Evolutionary conservation across 306 rosid genomes (phyloP), one percentile per base, ranked within the genome.

Genomic region (Sindora glabra): DNA sequence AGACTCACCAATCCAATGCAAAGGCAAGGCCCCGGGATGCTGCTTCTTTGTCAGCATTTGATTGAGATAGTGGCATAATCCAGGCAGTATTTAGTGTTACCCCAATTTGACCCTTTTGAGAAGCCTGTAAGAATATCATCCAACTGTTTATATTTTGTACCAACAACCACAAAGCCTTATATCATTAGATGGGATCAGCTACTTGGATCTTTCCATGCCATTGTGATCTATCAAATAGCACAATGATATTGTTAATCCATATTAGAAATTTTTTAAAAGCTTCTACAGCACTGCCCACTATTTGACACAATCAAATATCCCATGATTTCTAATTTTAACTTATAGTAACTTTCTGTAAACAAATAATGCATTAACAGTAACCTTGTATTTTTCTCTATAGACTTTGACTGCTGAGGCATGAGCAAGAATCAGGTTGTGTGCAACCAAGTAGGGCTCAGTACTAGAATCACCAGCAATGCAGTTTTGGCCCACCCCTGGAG

Each of bases 91-190:
- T 69, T 39, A 81, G 66, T 60, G 83, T 50, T 59, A 82, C 69
- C 23, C 94, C 94, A 32, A 86, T 70, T 42, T 75, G 64, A 52
- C 89, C 94, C 73, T 79, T 79, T 59, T 80, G 89, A 38, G 77
- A 36, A 36, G 25, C 36, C 89, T 83, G 33, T 62, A 2, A 16
- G 24, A 44, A 10, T 50, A 48, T 45, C 22, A 51, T 19, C 21
- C 40, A 15, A 42, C 5, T 23, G 18, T 58, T 48, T n/a, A 67
- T 12, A 24, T 62, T 39, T 14, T 32, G 19, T 14, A 36, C 64
- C 13, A 29, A 19, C 19, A 2, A 48, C 59, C n/a, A n/a, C n/a
- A n/a, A n/a, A n/a, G n/a, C n/a, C n/a, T n/a, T n/a, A n/a, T n/a
- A n/a, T n/a, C n/a, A n/a, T n/a, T n/a, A n/a, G n/a, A n/a, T n/a